Conservation (phyloP, 768 basidiomycete species). For the Leccinum boreale region DNA sequence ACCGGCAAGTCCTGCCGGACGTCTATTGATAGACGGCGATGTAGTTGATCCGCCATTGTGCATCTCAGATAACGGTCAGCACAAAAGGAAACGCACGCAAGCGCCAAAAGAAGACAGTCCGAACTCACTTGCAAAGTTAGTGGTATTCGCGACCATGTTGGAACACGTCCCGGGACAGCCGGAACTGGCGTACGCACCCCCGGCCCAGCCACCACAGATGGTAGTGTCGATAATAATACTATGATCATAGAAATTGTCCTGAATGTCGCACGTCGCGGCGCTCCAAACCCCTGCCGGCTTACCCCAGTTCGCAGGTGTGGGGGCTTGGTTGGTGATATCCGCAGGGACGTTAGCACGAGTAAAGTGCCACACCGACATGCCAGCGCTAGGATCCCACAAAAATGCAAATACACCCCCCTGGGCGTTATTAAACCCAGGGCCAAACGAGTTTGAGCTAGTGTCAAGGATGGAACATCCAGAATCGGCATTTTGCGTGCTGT, state of each 20-base stretch:
- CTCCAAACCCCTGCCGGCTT: constrained; percentile 51
- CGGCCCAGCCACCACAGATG: constrained; percentile 32
- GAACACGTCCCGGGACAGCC: constrained; percentile 44
- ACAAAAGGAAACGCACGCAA: constrained; percentile 2
- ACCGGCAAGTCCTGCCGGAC: background rate
- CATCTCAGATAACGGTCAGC: constrained; percentile 32
- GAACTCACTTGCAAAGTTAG: constrained; percentile 48
- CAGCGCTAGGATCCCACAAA: constrained; percentile 43
- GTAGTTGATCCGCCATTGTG: constrained; percentile 55
- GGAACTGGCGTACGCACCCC: constrained; percentile 17
- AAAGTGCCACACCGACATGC: constrained; percentile 58
- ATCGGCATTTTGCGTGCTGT: constrained; percentile 39
- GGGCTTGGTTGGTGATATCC: constrained; percentile 43
- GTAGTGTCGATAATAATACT: constrained; percentile 40
- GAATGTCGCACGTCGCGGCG: constrained; percentile 44
- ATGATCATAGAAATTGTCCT: constrained; percentile 48
- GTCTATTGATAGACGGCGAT: constrained; percentile 48
- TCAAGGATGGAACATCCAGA: constrained; percentile 50
- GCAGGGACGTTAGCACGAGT: constrained; percentile 45
- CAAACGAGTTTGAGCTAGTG: constrained; percentile 40
- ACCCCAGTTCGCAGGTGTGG: constrained; percentile 49
- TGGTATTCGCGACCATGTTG: constrained; percentile 47
- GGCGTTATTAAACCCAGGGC: constrained; percentile 26
- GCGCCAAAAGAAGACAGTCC: background rate
- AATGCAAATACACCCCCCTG: constrained; percentile 57